A percentile compares a stretch with the other conserved stretches of the same genome.
phyloP scores from a whole-genome alignment of 2,329 filamentous ascomycete species.

The Lachnellula subtilissima region DNA sequence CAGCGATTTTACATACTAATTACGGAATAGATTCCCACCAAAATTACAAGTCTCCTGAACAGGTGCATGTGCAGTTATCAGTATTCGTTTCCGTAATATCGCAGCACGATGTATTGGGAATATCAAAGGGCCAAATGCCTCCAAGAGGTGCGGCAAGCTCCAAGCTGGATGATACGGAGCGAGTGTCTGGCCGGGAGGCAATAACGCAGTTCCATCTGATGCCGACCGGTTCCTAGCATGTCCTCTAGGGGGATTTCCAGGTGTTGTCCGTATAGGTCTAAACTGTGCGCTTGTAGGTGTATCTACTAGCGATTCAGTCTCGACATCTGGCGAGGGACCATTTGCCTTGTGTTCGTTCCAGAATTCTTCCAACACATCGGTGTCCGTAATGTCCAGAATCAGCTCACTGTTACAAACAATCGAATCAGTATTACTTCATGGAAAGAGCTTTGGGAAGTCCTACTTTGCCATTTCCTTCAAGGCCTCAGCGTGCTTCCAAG shows the following conservation, averaged over 20 bases:
- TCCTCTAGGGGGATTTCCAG: conserved; percentile 32
- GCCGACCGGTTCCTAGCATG: conserved; percentile 54
- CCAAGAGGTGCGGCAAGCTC: conserved; percentile 71
- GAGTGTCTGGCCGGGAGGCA: conserved; percentile 59
- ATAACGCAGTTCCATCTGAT: conserved; percentile 56
- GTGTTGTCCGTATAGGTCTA: conserved; percentile 32
- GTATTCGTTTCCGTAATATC: conserved; percentile 77
- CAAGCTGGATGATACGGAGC: conserved; percentile 80
- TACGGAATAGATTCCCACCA: conserved; percentile 49
- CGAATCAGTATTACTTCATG: conserved; percentile 20
- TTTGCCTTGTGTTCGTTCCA: conserved; percentile 61
- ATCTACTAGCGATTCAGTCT: conserved; percentile 28
- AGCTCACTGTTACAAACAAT: conserved; percentile 43
- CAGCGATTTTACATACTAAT: not conserved
- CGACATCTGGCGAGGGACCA: conserved; percentile 11
- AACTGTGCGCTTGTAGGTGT: conserved; percentile 41
- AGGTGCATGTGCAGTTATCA: conserved; percentile 81
- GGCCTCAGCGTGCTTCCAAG: conserved; percentile 79
- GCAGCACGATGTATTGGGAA: conserved; percentile 89
- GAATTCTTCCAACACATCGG: conserved; percentile 66
- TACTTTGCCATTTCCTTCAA: conserved; percentile 72
- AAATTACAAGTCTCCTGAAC: conserved; percentile 85
- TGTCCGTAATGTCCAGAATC: conserved; percentile 60
- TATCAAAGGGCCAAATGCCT: conserved; percentile 83
- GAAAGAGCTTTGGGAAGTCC: conserved; percentile 15